Evolutionary conservation across 257 asterid species (phyloP).

Genomic region (Solanum chiquidenum): DNA sequence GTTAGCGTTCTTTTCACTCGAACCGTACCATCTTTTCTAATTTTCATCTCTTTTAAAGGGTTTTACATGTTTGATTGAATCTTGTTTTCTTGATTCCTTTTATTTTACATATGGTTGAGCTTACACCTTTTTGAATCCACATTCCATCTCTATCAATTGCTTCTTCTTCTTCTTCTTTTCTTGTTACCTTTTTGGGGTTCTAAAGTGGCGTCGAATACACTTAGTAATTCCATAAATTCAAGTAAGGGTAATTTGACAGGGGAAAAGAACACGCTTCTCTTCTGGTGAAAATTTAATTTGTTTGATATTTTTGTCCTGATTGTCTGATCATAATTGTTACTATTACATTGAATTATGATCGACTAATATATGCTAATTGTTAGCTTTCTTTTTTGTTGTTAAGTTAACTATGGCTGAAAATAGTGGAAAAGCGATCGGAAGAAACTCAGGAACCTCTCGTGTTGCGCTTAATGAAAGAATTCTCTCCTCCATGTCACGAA

Average conservation of each 20-base stretch:
- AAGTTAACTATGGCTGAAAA: conserved; percentile 41
- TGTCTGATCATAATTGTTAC: background rate
- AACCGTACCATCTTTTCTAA: background rate
- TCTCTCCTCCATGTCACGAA: conserved; percentile 61
- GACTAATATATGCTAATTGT: background rate
- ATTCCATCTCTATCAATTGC: background rate
- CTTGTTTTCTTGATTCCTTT: background rate
- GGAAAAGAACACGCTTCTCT: background rate
- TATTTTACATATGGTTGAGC: too few relatives aligned
- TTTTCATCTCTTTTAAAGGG: background rate
- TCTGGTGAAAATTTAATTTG: background rate
- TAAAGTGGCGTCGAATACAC: background rate
- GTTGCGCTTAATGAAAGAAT: conserved; percentile 65
- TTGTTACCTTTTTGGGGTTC: background rate
- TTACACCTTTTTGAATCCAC: background rate
- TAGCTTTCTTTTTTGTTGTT: background rate
- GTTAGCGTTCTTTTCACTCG: background rate
- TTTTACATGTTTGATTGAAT: background rate
- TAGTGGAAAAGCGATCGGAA: conserved; percentile 11
- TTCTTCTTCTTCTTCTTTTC: background rate
- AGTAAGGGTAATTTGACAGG: background rate
- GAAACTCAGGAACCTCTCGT: conserved; percentile 16
- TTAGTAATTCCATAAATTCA: background rate
- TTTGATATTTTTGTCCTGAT: background rate
- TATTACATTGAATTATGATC: background rate